Evolutionary conservation across 2,329 filamentous ascomycete genomes (phyloP).

Genomic region (Acrocalymma vagum): DNA sequence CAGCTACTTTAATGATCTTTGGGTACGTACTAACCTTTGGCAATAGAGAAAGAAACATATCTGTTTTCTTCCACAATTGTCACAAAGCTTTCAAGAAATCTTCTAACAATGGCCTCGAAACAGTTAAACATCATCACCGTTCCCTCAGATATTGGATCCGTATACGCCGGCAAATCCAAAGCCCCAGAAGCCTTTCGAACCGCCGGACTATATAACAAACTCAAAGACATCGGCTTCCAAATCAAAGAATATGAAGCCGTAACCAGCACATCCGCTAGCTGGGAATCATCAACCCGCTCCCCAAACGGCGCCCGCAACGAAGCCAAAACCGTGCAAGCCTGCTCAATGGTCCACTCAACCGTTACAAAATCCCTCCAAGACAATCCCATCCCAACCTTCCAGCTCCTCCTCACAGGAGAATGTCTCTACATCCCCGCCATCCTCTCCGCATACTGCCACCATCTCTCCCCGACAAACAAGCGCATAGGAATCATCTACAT

Average conservation of each 20-base stretch:
- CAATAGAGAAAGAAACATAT: too few species aligned
- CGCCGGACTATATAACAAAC: constrained; percentile 8
- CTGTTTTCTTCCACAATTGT: too few species aligned
- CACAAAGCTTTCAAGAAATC: too few species aligned
- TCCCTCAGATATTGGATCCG: constrained; percentile 20
- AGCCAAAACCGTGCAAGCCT: constrained; percentile 13
- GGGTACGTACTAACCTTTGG: too few species aligned
- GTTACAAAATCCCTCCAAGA: not conserved
- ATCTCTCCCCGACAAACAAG: constrained; percentile 3
- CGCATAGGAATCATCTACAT: constrained; percentile 22
- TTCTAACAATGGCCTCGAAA: too few species aligned
- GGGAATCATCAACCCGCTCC: constrained; percentile 7
- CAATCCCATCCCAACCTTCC: constrained; percentile 8
- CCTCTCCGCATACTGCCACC: constrained; percentile 12
- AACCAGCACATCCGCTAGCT: constrained; percentile 1
- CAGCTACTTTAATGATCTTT: too few species aligned
- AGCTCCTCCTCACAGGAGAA: constrained; percentile 25
- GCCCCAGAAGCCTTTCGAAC: constrained; percentile 17
- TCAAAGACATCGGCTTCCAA: constrained; percentile 7
- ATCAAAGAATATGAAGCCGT: constrained; percentile 9
- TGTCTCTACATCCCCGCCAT: constrained; percentile 26
- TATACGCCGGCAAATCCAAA: constrained; percentile 22
- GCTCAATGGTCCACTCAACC: constrained; percentile 8
- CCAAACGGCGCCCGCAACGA: constrained; percentile 24
- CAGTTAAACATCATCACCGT: constrained; percentile 16